Evolutionary conservation across 768 basidiomycete species (phyloP).

Genomic region (Podaxis rugospora): DNA sequence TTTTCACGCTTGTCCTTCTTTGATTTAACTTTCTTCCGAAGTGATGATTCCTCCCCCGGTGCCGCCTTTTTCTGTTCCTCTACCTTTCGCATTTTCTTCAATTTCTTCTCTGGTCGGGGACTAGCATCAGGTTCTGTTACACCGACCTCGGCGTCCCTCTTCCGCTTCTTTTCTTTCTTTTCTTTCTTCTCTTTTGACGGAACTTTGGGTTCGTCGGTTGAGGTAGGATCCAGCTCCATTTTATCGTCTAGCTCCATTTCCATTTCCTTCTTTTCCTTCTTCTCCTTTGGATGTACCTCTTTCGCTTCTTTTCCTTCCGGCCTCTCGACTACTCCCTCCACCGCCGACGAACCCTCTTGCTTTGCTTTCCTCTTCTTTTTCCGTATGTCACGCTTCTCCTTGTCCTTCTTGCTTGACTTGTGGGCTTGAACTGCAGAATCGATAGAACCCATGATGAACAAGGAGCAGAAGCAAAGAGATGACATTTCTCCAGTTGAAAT

Average conservation of each 20-base stretch:
- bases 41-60: neutral
- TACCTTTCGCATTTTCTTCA: neutral
- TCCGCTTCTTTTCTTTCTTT: slow-evolving; percentile 18
- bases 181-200: slow-evolving; percentile 8
- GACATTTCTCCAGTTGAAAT: neutral
- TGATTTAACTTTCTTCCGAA: neutral
- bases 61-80: neutral
- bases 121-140: slow-evolving; percentile 4
- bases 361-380: slow-evolving; percentile 15
- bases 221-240: neutral
- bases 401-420: slow-evolving; percentile 10
- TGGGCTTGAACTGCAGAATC: slow-evolving; percentile 75
- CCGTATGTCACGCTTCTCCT: slow-evolving; percentile 6
- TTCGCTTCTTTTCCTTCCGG: neutral
- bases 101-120: slow-evolving; percentile 12
- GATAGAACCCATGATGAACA: slow-evolving; percentile 75
- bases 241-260: neutral
- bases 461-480: neutral
- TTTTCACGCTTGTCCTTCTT: neutral
- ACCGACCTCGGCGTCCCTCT: slow-evolving; percentile 12
- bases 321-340: neutral
- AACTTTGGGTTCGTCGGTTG: neutral
- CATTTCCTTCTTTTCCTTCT: neutral
- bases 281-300: neutral
- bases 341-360: neutral